Percentiles rank a stretch among this genome's conserved stretches.
Evolutionary conservation across 129 eudicot species (phyloP).

Genomic region (Flaveria robusta): DNA sequence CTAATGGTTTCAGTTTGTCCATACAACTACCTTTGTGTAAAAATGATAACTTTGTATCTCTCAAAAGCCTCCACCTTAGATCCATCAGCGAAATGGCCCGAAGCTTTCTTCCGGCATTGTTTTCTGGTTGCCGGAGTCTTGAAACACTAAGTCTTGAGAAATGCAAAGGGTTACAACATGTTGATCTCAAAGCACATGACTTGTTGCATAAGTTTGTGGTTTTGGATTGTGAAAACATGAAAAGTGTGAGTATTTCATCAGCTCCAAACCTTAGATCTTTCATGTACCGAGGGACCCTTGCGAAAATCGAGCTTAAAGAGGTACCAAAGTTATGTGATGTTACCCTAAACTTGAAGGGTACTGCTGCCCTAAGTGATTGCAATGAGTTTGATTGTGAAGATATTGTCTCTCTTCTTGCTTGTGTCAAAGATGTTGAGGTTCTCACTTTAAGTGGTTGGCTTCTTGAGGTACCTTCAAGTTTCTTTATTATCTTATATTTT

Average conservation of each 20-base stretch:
- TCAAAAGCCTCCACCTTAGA: conserved; percentile 41
- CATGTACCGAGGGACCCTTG: conserved; percentile 32
- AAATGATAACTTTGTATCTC: conserved; percentile 16
- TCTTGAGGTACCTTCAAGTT: conserved; percentile 32
- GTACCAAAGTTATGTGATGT: conserved; percentile 31
- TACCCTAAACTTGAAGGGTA: conserved; percentile 29
- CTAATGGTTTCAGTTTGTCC: conserved; percentile 16
- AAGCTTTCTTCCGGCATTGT: conserved; percentile 26
- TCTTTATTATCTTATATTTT: too few relatives aligned
- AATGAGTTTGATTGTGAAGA: conserved; percentile 36
- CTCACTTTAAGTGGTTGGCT: conserved; percentile 42
- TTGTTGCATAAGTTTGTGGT: conserved; percentile 25
- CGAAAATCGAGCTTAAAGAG: conserved; percentile 24
- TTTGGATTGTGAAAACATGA: conserved; percentile 36
- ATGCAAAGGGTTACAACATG: conserved; percentile 31
- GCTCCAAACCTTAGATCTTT: conserved; percentile 33
- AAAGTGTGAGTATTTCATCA: conserved; percentile 22
- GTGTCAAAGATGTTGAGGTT: conserved; percentile 33
- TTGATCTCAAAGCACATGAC: conserved; percentile 34
- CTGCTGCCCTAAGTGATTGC: background rate
- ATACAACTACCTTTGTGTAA: conserved; percentile 13
- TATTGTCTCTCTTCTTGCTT: conserved; percentile 25
- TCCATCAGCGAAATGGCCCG: conserved; percentile 23
- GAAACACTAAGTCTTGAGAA: conserved; percentile 37
- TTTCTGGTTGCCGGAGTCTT: conserved; percentile 36